These are phyloP conservation scores for Diaporthe sp. DNA, from an alignment of 2,329 filamentous ascomycete genomes.

Conservation along the genomic window DNA sequence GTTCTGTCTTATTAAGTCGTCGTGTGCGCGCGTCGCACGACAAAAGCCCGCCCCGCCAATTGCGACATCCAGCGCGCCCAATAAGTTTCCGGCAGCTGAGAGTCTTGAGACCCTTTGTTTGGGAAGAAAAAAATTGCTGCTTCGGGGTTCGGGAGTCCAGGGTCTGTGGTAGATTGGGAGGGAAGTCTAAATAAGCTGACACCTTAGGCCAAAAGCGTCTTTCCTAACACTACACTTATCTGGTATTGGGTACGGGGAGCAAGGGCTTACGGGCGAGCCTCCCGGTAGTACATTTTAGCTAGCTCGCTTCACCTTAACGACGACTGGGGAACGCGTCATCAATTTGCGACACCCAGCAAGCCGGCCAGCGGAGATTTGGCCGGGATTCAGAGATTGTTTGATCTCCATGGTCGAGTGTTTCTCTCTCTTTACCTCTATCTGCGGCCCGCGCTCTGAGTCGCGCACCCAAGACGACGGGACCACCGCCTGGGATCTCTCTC, in stretches of 20 bases:
- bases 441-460: slow-evolving; percentile 3
- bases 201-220: slow-evolving; percentile 15
- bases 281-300: neutral
- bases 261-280: neutral
- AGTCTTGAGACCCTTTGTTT: slow-evolving; percentile 1
- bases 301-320: slow-evolving; percentile 30
- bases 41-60: neutral
- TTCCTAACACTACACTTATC: neutral
- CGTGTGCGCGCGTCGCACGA: slow-evolving; percentile 21
- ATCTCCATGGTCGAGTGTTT: slow-evolving; percentile 8
- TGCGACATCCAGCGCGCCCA: neutral
- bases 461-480: slow-evolving; percentile 17
- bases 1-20: slow-evolving; percentile 22
- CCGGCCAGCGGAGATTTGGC: slow-evolving; percentile 9
- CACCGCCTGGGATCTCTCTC: neutral
- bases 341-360: neutral
- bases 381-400: slow-evolving; percentile 21
- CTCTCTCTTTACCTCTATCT: neutral
- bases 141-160: neutral
- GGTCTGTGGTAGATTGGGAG: neutral
- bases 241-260: neutral
- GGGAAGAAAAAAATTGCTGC: neutral
- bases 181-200: slow-evolving; percentile 7
- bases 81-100: slow-evolving; percentile 6
- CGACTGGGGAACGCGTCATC: slow-evolving; percentile 26